A percentile compares a stretch with the other conserved stretches of the same genome.
These are phyloP conservation scores for Pyrenopolyporus hunteri DNA, from an alignment of 495 filamentous ascomycete species.

Conservation along the genomic window DNA sequence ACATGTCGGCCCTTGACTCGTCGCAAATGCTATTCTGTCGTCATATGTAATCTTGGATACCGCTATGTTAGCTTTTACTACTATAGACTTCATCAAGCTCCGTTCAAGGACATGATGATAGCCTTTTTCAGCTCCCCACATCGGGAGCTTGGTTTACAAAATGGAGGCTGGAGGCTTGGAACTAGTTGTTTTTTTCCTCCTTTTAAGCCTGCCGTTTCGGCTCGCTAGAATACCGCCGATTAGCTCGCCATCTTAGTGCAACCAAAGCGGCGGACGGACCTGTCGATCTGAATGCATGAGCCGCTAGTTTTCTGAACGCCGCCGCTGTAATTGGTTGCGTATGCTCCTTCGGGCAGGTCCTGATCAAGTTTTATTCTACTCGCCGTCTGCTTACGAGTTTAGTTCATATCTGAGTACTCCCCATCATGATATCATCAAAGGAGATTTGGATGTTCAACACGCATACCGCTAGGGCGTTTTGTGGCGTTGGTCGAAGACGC, in stretches of 20 bases:
- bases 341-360: constrained; percentile 8
- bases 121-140: constrained; percentile 27
- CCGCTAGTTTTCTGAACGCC: constrained; percentile 26
- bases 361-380: constrained; percentile 29
- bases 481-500: constrained; percentile 22
- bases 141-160: constrained; percentile 4
- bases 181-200: constrained; percentile 1
- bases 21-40: constrained; percentile 6
- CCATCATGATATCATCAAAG: constrained; percentile 33
- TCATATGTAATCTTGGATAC: constrained; percentile 1
- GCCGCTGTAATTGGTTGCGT: constrained; percentile 16
- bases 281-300: constrained; percentile 36
- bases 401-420: constrained; percentile 19
- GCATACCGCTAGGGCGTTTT: constrained; percentile 6
- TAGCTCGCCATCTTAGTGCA: constrained; percentile 15
- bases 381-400: constrained; percentile 29
- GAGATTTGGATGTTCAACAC: constrained; percentile 26
- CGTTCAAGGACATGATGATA: constrained; percentile 18
- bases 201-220: constrained; percentile 9
- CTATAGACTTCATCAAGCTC: background rate
- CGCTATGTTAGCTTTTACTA: constrained; percentile 1
- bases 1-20: constrained; percentile 3
- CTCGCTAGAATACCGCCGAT: constrained; percentile 20
- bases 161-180: constrained; percentile 12
- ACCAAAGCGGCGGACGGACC: constrained; percentile 32